These are phyloP conservation scores for Chaetomiaceae sp. DNA, from an alignment of 2,329 filamentous ascomycete species.

Conservation along the genomic window DNA sequence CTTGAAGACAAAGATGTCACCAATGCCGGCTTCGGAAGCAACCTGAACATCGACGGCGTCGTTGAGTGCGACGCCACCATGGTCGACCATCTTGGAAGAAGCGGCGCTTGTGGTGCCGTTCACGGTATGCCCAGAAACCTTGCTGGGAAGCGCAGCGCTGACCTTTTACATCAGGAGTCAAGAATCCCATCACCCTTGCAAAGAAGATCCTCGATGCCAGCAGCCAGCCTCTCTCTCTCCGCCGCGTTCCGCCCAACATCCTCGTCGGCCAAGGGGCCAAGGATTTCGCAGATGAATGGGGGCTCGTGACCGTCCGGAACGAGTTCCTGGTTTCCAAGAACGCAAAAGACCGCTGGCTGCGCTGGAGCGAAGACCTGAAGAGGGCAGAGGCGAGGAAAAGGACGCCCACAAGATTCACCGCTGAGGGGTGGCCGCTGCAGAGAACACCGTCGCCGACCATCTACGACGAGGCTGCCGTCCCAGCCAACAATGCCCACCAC, in stretches of 20 bases:
- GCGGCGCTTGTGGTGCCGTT: slow-evolving; percentile 88
- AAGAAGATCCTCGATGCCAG: slow-evolving; percentile 77
- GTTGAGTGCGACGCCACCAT: slow-evolving; percentile 95
- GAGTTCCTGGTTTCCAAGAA: slow-evolving; percentile 75
- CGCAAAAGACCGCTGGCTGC: slow-evolving; percentile 71
- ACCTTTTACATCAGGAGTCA: slow-evolving; percentile 61
- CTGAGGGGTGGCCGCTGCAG: slow-evolving; percentile 5
- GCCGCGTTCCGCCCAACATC: slow-evolving; percentile 87
- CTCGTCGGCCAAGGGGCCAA: slow-evolving; percentile 81
- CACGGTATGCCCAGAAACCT: slow-evolving; percentile 57
- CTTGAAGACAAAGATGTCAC: slow-evolving; percentile 95
- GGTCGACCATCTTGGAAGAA: slow-evolving; percentile 85
- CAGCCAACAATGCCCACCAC: slow-evolving; percentile 13
- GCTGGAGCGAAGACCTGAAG: slow-evolving; percentile 73
- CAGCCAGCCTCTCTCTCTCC: slow-evolving; percentile 71
- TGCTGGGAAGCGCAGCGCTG: background rate
- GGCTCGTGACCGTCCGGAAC: slow-evolving; percentile 68
- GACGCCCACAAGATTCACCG: slow-evolving; percentile 22
- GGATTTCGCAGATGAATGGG: slow-evolving; percentile 77
- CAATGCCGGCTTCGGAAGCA: slow-evolving; percentile 94
- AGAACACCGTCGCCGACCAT: slow-evolving; percentile 13
- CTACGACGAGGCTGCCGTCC: slow-evolving; percentile 21
- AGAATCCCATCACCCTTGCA: slow-evolving; percentile 86
- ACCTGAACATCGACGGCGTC: slow-evolving; percentile 80
- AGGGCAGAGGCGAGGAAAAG: slow-evolving; percentile 28